phyloP scores from a whole-genome alignment of 2,329 filamentous ascomycete species.

The Aspergillus pseudoterreus region DNA sequence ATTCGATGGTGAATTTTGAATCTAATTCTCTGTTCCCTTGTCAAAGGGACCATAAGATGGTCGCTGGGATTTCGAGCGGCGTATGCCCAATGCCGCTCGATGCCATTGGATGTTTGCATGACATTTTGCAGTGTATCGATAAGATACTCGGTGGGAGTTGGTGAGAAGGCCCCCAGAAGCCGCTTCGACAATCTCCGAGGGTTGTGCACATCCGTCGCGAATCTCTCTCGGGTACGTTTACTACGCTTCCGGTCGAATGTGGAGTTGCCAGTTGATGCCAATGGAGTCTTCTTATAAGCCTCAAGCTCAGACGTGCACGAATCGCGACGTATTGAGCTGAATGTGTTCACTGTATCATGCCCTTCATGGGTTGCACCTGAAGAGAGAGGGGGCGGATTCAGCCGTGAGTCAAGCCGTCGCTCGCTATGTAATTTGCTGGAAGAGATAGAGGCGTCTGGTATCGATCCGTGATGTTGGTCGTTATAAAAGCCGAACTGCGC shows the following conservation, averaged over 20 bases:
- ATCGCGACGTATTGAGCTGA: no score
- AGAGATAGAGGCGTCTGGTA: conserved; percentile 5
- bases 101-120: conserved; percentile 12
- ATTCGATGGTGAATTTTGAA: conserved; percentile 13
- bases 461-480: not conserved
- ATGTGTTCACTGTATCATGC: not conserved
- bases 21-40: conserved; percentile 4
- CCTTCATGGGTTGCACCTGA: not conserved
- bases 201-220: not conserved
- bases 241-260: no score
- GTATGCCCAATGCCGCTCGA: conserved; percentile 6
- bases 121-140: conserved; percentile 24
- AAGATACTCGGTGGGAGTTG: conserved; percentile 30
- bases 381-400: conserved; percentile 10
- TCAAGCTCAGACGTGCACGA: no score
- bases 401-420: conserved; percentile 11
- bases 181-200: conserved; percentile 5
- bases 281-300: no score
- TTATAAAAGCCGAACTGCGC: not conserved
- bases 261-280: no score
- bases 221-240: not conserved
- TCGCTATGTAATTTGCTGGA: conserved; percentile 12
- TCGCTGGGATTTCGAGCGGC: not conserved
- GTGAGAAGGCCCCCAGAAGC: not conserved
- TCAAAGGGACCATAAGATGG: conserved; percentile 10